Conservation (phyloP, 306 rosid genomes). For the Chamaecrista fasciculata region DNA sequence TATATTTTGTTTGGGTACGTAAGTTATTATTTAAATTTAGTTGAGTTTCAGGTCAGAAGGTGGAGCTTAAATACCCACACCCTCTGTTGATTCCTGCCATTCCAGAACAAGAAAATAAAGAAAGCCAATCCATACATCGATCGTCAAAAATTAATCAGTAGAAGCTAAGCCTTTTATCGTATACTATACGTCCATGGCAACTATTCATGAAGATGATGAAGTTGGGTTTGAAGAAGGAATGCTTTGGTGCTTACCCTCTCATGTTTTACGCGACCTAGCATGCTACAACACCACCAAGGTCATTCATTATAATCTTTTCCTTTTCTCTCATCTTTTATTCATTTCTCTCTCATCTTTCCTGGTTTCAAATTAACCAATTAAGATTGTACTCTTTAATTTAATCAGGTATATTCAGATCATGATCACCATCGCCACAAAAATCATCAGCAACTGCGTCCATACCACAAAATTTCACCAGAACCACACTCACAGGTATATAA, state of each 20-base stretch:
- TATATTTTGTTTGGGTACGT: not conserved
- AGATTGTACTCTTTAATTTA: no score
- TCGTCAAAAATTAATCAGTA: not conserved
- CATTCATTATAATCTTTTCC: not conserved
- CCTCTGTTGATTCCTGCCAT: constrained; percentile 1
- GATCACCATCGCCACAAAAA: constrained; percentile 3
- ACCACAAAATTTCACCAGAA: constrained; percentile 24
- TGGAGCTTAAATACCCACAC: constrained; percentile 46
- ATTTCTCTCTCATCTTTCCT: not conserved
- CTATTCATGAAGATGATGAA: constrained; percentile 38
- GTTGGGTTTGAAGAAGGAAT: constrained; percentile 60
- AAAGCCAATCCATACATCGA: constrained; percentile 23
- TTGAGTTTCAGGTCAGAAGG: constrained; percentile 59
- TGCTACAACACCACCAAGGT: constrained; percentile 39
- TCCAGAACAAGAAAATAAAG: constrained; percentile 17
- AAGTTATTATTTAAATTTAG: constrained; percentile 47
- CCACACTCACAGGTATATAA: constrained; percentile 30
- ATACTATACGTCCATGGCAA: constrained; percentile 47
- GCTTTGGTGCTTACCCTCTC: constrained; percentile 55
- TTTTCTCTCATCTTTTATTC: not conserved
- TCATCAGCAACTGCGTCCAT: constrained; percentile 6
- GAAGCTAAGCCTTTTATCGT: no score
- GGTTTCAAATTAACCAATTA: not conserved
- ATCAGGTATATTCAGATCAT: no score
- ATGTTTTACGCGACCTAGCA: constrained; percentile 50